A percentile compares a stretch with the other conserved stretches of the same genome.
Evolutionary conservation across 805 yeast species (phyloP).

Genomic region (Myxozyma monticola): DNA sequence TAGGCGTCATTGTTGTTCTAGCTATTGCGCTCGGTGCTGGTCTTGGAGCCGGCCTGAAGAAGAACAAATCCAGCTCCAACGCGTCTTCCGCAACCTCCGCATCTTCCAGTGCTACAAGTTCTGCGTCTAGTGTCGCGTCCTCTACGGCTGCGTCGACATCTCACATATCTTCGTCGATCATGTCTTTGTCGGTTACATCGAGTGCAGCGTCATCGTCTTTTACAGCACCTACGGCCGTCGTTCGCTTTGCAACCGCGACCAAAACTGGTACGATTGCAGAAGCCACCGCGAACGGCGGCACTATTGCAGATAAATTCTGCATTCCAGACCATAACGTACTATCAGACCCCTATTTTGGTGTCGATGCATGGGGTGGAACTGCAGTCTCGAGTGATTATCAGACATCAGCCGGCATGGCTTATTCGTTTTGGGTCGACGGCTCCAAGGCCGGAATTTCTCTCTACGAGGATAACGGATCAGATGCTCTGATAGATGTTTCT

Average conservation of each 20-base stretch:
- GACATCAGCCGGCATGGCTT: neutral
- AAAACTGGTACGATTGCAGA: neutral
- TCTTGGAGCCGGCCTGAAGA: slow-evolving; percentile 1
- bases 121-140: neutral
- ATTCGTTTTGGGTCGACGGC: neutral
- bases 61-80: neutral
- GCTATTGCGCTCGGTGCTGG: slow-evolving; percentile 10
- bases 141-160: neutral
- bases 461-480: too few species aligned
- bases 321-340: neutral
- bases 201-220: neutral
- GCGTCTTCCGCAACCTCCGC: neutral
- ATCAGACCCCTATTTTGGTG: neutral
- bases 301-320: slow-evolving; percentile 1
- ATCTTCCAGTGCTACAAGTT: neutral
- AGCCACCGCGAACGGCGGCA: neutral
- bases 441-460: too few species aligned
- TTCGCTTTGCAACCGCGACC: neutral
- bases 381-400: neutral
- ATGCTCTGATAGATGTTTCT: too few species aligned
- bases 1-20: slow-evolving; percentile 1
- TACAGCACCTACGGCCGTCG: neutral
- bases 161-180: too few species aligned
- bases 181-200: too few species aligned
- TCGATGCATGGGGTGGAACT: neutral